A percentile compares a stretch with the other conserved stretches of the same genome.
phyloP scores from a whole-genome alignment of 164 flowering plant genomes.

The Aristolochia fimbriata region DNA sequence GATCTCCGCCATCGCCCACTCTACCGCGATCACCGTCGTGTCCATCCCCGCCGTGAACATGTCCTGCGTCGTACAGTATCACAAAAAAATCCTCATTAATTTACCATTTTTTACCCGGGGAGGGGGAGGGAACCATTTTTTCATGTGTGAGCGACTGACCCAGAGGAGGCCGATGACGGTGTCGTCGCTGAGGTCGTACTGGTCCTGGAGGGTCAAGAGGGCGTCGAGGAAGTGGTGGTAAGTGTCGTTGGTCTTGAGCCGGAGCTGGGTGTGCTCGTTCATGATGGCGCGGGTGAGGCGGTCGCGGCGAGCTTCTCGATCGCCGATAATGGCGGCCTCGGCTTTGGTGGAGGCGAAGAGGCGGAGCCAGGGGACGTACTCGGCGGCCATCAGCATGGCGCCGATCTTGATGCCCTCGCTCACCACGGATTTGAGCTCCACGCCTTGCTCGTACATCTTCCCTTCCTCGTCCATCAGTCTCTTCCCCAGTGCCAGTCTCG shows the following conservation, averaged over 20 bases:
- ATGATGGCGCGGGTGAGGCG: conserved; percentile 36
- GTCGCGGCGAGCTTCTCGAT: conserved; percentile 32
- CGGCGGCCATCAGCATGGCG: conserved; percentile 32
- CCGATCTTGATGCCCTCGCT: conserved; percentile 33
- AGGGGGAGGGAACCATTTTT: too few relatives aligned
- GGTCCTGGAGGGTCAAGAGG: conserved; percentile 36
- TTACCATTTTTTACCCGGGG: too few relatives aligned
- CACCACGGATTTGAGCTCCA: conserved; percentile 36
- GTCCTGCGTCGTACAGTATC: conserved; percentile 17
- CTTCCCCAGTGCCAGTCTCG: conserved; percentile 45
- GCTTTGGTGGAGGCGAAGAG: conserved; percentile 37
- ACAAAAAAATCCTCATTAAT: too few relatives aligned
- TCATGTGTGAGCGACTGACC: too few relatives aligned
- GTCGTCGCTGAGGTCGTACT: conserved; percentile 47
- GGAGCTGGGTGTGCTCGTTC: conserved; percentile 45
- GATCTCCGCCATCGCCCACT: conserved; percentile 30
- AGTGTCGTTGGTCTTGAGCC: conserved; percentile 16
- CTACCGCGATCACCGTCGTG: conserved; percentile 22
- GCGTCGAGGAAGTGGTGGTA: conserved; percentile 55
- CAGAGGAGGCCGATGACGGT: conserved; percentile 50
- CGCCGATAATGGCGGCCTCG: conserved; percentile 21
- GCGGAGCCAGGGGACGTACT: conserved; percentile 42
- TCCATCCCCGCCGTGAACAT: conserved; percentile 29
- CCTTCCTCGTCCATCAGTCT: conserved; percentile 39
- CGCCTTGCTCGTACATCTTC: conserved; percentile 36